Evolutionary conservation across 768 basidiomycete genomes (phyloP), one percentile per base, ranked within the genome.

Genomic region (Tephrocybe sp.): DNA sequence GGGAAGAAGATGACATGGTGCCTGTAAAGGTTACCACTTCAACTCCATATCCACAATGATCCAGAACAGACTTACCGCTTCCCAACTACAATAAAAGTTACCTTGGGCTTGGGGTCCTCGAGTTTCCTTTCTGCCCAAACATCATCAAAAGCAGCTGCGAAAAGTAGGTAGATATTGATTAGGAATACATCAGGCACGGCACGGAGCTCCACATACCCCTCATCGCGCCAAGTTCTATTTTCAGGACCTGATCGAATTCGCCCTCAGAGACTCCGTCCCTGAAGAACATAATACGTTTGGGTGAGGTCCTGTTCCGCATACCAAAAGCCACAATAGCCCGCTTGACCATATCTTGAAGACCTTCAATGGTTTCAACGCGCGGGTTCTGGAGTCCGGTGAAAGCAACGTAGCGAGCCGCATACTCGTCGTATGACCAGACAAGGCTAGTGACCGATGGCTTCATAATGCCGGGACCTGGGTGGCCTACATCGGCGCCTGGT

Each of bases 71-170:
- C 52, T 56, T 54, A 48, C 58, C 47, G 69, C 62, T 86, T 86
- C 6, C 82, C 82, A 11, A 85, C 84, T 28, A 85, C 67, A 40
- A 85, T 74, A n/a, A 84, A 71, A 0, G 81, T 84, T 21, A 85
- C 72, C 24, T 65, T 73, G 0, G 78, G 73, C 3, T 68, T 55
- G 3, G 51, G 28, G 20, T 45, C 30, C 15, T 4, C 17, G 18
- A 53, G 40, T 76, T 72, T 28, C 62, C 62, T 1, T 76, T 55
- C 3, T 5, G 1, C 69, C 66, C 11, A 42, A 48, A 58, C 75
- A 75, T 55, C 54, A 20, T 56, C 44, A 28, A 58, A 21, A 76
- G 79, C 41, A 25, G 76, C 80, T 63, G 14, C 26, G 40, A 17
- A 50, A 23, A 15, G 7, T 23, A 7, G 30, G 18, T 33, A 18